phyloP scores from a whole-genome alignment of 768 basidiomycete species.

The Cystofilobasidium macerans region DNA sequence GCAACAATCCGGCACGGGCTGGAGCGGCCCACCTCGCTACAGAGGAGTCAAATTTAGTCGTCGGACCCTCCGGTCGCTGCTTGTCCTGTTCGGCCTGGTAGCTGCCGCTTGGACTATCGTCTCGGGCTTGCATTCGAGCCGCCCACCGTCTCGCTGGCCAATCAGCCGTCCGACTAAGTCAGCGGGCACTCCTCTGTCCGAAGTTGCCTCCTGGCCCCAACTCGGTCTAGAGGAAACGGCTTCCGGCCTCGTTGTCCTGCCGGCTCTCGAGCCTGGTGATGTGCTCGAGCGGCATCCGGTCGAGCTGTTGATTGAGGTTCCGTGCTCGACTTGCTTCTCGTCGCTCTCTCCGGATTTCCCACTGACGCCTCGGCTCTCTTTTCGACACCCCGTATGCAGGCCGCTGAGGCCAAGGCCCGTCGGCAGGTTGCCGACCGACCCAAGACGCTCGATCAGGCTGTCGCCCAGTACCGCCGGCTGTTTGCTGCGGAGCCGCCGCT shows the following conservation, averaged over 20 bases:
- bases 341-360: background rate
- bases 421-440: background rate
- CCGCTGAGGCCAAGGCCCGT: background rate
- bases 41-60: too few species aligned
- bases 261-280: background rate
- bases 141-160: too few species aligned
- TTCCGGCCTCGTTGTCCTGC: background rate
- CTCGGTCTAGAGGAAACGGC: background rate
- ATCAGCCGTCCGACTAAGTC: too few species aligned
- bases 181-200: too few species aligned
- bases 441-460: background rate
- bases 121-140: too few species aligned
- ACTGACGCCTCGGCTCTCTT: background rate
- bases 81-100: too few species aligned
- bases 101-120: too few species aligned
- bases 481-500: slow-evolving; percentile 15
- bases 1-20: too few species aligned
- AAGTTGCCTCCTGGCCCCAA: too few species aligned
- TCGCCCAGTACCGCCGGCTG: slow-evolving; percentile 5
- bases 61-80: too few species aligned
- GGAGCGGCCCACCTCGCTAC: too few species aligned
- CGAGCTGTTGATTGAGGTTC: slow-evolving; percentile 19
- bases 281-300: slow-evolving; percentile 9
- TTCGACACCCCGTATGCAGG: background rate
- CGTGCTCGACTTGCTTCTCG: background rate